Evolutionary conservation across 1,284 basidiomycete genomes (phyloP), one percentile per base, ranked within the genome.

Genomic region (Puccinia hordei): DNA sequence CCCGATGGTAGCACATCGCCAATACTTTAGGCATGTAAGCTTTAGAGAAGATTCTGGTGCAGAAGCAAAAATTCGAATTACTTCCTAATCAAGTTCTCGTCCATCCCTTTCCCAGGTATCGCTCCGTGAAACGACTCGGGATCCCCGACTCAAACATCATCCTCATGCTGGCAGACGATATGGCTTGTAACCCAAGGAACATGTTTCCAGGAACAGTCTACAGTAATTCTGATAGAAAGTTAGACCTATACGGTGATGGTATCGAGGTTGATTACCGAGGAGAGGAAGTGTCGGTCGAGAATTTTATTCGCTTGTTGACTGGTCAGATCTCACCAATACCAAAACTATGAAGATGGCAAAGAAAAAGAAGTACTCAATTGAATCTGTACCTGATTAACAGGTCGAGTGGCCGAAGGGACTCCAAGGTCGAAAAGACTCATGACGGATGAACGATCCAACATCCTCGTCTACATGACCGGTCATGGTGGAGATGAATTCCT

Each of bases 91-190:
- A 38, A 63, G 35, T 66, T 71, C 51, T 41, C 33, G 10, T 68
- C 22, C n/a, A 44, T 35, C 38, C 0, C 24, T 27, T 53, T 22
- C 4, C 12, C 81, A 94, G 92, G 92, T 99, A 99, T 85, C 93
- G 97, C 75, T 98, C 95, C 0, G 94, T 99, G 74, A 99, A 99
- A 86, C 91, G 95, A 2, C 90, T 99, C 9, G 97, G 96, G 6
- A 97, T 99, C 74, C 96, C 96, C 3, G 96, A 99, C 87, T 94
- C 92, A 19, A 95, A 99, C 85, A 98, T 99, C 85, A 97, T 99
- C 85, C 90, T 99, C 72, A 99, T 99, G 97, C 89, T 99, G 59
- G 94, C 95, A 3, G 96, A 99, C 86, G 97, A 99, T 85, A 93
- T 90, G 0, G 93, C 96, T 0, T 99, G 96, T 85, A 98, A 98